Evolutionary conservation across 148 eudicot species (phyloP).

Genomic region (Chenopodium album): DNA sequence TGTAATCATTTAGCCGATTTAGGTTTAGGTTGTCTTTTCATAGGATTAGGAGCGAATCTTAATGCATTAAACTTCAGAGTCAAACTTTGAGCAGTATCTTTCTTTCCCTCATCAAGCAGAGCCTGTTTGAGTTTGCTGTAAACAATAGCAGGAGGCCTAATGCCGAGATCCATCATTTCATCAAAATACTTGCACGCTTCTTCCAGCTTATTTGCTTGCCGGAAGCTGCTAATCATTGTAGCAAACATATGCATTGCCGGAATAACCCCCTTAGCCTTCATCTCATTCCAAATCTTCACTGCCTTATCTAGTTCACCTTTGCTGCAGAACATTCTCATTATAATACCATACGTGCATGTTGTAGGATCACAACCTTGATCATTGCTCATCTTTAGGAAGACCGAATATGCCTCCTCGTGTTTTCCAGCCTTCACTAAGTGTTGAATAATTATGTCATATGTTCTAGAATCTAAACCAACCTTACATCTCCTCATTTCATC

Average conservation of each 20-base stretch:
- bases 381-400: conserved; percentile 52
- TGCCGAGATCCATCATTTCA: conserved; percentile 81
- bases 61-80: conserved; percentile 53
- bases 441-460: conserved; percentile 76
- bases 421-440: conserved; percentile 58
- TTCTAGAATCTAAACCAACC: conserved; percentile 73
- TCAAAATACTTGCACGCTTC: conserved; percentile 64
- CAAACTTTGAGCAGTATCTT: conserved; percentile 48
- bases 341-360: conserved; percentile 64
- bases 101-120: conserved; percentile 64
- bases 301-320: conserved; percentile 56
- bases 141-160: conserved; percentile 71
- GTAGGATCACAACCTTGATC: conserved; percentile 60
- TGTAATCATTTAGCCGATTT: neutral
- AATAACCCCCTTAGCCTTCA: conserved; percentile 73
- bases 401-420: conserved; percentile 55
- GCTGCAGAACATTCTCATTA: conserved; percentile 79
- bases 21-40: too few species aligned
- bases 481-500: conserved; percentile 71
- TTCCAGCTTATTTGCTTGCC: conserved; percentile 57
- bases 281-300: conserved; percentile 60
- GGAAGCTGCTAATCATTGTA: conserved; percentile 57
- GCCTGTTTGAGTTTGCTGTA: conserved; percentile 56
- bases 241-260: conserved; percentile 84
- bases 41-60: conserved; percentile 35